Conservation (phyloP, 176 grass and related monocot genomes). For the Ensete glaucum region DNA sequence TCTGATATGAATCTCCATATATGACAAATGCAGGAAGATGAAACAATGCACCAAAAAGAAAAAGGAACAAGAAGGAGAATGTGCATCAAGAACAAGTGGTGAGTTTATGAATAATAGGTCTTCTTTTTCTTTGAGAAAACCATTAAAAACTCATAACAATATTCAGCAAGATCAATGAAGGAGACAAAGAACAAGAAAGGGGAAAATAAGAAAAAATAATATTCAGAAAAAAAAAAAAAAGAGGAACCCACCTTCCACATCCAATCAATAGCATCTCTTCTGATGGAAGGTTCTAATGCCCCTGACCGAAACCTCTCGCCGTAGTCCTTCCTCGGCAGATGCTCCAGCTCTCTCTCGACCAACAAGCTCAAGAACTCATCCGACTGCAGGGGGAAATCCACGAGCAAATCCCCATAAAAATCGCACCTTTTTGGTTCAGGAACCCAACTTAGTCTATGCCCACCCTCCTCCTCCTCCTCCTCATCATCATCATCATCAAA, state of each 20-base stretch:
- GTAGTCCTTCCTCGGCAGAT: conserved; percentile 65
- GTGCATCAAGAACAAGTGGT: neutral
- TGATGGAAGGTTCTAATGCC: conserved; percentile 35
- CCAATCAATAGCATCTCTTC: conserved; percentile 65
- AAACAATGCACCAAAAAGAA: neutral
- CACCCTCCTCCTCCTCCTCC: conserved; percentile 19
- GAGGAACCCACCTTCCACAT: conserved; percentile 82
- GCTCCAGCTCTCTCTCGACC: conserved; percentile 41
- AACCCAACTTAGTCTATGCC: neutral
- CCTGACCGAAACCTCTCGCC: conserved; percentile 43
- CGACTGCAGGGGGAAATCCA: conserved; percentile 51
- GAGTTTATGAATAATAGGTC: neutral
- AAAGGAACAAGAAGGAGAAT: neutral
- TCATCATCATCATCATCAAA: conserved; percentile 22
- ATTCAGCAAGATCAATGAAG: neutral
- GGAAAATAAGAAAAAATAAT: neutral
- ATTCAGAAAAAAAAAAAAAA: neutral
- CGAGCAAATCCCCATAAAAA: conserved; percentile 32
- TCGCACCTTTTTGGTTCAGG: conserved; percentile 24
- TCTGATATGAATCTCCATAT: neutral
- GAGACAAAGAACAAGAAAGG: neutral
- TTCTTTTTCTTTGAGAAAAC: neutral
- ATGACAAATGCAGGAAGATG: neutral
- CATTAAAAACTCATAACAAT: too few species aligned
- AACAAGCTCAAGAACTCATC: conserved; percentile 51